A percentile compares a stretch with the other conserved stretches of the same genome.
Conservation (phyloP, 805 yeast genomes). For the Candida peoriensis region DNA sequence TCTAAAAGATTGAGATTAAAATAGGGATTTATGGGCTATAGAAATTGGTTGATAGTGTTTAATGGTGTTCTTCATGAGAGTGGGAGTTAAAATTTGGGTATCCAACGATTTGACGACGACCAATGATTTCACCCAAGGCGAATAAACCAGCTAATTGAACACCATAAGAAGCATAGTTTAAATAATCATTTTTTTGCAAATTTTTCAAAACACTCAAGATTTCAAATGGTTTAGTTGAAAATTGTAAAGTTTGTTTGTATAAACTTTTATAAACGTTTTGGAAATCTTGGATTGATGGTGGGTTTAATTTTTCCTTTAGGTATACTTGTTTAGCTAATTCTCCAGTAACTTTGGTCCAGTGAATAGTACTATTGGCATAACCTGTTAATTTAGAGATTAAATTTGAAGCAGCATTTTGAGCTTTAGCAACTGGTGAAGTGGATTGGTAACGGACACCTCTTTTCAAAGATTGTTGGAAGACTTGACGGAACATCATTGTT, state of each 20-base stretch:
- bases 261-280: constrained; percentile 63
- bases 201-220: constrained; percentile 41
- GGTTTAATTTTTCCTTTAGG: constrained; percentile 88
- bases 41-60: no score
- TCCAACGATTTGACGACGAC: constrained; percentile 91
- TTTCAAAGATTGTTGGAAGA: constrained; percentile 18
- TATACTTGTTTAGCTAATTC: constrained; percentile 61
- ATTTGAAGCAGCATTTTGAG: constrained; percentile 32
- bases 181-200: constrained; percentile 49
- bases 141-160: constrained; percentile 87
- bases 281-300: constrained; percentile 77
- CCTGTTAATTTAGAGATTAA: constrained; percentile 31
- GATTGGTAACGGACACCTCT: constrained; percentile 31
- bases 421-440: constrained; percentile 27
- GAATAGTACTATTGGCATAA: constrained; percentile 52
- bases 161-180: constrained; percentile 68
- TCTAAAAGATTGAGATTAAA: constrained; percentile 2
- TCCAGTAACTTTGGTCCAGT: constrained; percentile 65
- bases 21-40: constrained; percentile 11
- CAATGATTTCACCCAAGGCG: constrained; percentile 92
- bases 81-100: constrained; percentile 60
- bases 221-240: constrained; percentile 57
- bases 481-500: constrained; percentile 20
- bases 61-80: constrained; percentile 28
- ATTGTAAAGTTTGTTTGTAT: constrained; percentile 39